phyloP scores from a whole-genome alignment of 2,329 filamentous ascomycete genomes.

The Neophaeococcomyces mojaviensis region DNA sequence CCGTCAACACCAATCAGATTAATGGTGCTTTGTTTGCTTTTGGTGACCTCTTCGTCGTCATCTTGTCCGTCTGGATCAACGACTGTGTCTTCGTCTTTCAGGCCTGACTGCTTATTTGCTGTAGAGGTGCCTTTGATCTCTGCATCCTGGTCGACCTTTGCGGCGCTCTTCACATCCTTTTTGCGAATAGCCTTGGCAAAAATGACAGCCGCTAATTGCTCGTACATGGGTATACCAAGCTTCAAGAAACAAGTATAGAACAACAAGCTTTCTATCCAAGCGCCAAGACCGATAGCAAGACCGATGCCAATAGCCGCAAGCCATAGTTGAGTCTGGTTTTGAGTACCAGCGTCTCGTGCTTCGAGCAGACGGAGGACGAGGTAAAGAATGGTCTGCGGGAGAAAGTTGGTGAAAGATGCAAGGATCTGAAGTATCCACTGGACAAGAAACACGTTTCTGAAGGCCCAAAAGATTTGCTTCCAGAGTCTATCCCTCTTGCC shows the following conservation, averaged over 20 bases:
- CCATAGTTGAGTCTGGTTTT: conserved; percentile 51
- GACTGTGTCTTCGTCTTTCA: conserved; percentile 29
- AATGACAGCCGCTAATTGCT: conserved; percentile 63
- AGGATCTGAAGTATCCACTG: conserved; percentile 54
- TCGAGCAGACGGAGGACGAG: conserved; percentile 61
- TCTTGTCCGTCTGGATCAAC: conserved; percentile 26
- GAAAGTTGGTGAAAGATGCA: conserved; percentile 55
- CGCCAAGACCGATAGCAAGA: conserved; percentile 46
- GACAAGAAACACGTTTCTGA: conserved; percentile 47
- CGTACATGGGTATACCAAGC: conserved; percentile 58
- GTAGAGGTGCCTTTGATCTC: conserved; percentile 24
- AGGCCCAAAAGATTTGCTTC: conserved; percentile 52
- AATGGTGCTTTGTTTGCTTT: conserved; percentile 62
- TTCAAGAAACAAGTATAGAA: conserved; percentile 60
- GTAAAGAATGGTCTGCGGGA: conserved; percentile 62
- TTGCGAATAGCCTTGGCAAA: conserved; percentile 70
- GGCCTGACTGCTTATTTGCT: conserved; percentile 26
- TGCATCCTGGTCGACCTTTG: conserved; percentile 24
- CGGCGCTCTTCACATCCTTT: conserved; percentile 63
- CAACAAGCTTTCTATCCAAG: conserved; percentile 57
- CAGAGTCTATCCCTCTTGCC: conserved; percentile 44
- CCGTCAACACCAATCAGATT: conserved; percentile 73
- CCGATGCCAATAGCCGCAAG: conserved; percentile 61
- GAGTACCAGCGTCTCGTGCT: conserved; percentile 38
- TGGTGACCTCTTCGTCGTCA: conserved; percentile 44